phyloP scores from a whole-genome alignment of 2,329 filamentous ascomycete species.

The Diaporthe ampelina region DNA sequence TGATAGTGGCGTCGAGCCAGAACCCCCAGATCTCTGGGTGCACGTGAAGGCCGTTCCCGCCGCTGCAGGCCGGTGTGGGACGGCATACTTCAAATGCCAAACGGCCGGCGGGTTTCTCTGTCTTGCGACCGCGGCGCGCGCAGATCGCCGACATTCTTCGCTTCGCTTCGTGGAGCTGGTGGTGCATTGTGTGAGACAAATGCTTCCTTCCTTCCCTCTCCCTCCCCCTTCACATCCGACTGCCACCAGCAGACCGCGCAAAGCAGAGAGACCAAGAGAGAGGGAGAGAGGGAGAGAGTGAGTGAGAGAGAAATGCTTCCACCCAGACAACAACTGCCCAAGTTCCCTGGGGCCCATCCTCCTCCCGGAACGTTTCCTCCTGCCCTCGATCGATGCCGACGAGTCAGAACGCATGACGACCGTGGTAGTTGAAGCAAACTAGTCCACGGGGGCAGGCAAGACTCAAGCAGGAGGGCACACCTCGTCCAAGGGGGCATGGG shows the following conservation, averaged over 20 bases:
- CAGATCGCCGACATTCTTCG: constrained; percentile 28
- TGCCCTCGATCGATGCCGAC: not conserved
- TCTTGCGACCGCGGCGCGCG: not conserved
- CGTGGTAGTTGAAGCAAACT: constrained; percentile 1
- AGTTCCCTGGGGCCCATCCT: not conserved
- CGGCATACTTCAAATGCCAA: constrained; percentile 28
- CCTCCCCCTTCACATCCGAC: not conserved
- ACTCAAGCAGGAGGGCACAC: constrained; percentile 24
- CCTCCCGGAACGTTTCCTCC: constrained; percentile 22
- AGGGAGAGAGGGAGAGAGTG: no score
- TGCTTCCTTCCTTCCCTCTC: not conserved
- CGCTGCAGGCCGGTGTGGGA: constrained; percentile 13
- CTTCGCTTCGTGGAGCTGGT: not conserved
- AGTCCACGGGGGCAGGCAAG: constrained; percentile 24
- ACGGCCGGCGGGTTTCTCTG: not conserved
- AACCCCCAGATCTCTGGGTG: constrained; percentile 13
- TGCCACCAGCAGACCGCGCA: constrained; percentile 1
- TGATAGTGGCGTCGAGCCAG: constrained; percentile 24
- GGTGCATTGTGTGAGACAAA: constrained; percentile 22
- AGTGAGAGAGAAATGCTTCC: no score
- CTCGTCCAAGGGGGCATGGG: not conserved
- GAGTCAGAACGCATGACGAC: constrained; percentile 26
- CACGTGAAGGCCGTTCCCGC: constrained; percentile 21
- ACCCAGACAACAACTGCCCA: no score
- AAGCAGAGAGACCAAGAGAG: not conserved